Percentiles rank a stretch among this genome's conserved stretches.
Evolutionary conservation across 495 filamentous ascomycete genomes (phyloP).

Genomic region (Lasiosphaeria hispida): DNA sequence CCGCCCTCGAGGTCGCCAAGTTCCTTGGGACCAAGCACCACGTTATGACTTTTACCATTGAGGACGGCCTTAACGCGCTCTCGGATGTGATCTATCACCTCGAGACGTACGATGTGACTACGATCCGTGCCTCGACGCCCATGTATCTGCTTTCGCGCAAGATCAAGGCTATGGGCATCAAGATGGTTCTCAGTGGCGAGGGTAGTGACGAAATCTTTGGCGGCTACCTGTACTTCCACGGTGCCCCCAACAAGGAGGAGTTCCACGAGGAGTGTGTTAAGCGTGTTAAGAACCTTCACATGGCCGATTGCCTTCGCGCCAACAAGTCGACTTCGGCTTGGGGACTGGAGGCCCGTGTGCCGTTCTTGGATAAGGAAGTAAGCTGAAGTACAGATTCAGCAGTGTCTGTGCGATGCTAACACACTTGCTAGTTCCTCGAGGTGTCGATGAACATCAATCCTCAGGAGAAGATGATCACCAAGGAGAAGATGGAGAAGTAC

Average conservation of each 20-base stretch:
- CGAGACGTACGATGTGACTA: slow-evolving; percentile 96
- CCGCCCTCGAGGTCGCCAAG: slow-evolving; percentile 84
- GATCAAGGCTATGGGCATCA: slow-evolving; percentile 98
- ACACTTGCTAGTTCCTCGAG: slow-evolving; percentile 74
- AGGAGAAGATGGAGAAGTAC: slow-evolving; percentile 92
- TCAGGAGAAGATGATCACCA: slow-evolving; percentile 88
- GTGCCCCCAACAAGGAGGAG: slow-evolving; percentile 80
- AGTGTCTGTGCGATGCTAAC: background rate
- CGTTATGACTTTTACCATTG: slow-evolving; percentile 94
- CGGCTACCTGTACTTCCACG: slow-evolving; percentile 98
- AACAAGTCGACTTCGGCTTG: slow-evolving; percentile 99
- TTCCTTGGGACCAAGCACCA: slow-evolving; percentile 98
- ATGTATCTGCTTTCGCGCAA: slow-evolving; percentile 98
- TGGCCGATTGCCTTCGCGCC: slow-evolving; percentile 91
- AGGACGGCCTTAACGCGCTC: slow-evolving; percentile 93
- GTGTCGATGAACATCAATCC: slow-evolving; percentile 90
- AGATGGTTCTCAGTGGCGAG: slow-evolving; percentile 98
- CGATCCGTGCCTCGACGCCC: slow-evolving; percentile 95
- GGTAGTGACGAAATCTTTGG: slow-evolving; percentile 97
- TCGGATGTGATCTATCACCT: slow-evolving; percentile 97
- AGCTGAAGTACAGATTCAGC: slow-evolving; percentile 8
- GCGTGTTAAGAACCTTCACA: slow-evolving; percentile 90
- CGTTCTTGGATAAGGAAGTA: slow-evolving; percentile 90
- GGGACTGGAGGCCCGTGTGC: slow-evolving; percentile 97
- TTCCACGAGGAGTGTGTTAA: slow-evolving; percentile 93